A percentile compares a stretch with the other conserved stretches of the same genome.
These are phyloP conservation scores for Cryphonectria japonica DNA, from an alignment of 2,329 filamentous ascomycete genomes.

Conservation along the genomic window DNA sequence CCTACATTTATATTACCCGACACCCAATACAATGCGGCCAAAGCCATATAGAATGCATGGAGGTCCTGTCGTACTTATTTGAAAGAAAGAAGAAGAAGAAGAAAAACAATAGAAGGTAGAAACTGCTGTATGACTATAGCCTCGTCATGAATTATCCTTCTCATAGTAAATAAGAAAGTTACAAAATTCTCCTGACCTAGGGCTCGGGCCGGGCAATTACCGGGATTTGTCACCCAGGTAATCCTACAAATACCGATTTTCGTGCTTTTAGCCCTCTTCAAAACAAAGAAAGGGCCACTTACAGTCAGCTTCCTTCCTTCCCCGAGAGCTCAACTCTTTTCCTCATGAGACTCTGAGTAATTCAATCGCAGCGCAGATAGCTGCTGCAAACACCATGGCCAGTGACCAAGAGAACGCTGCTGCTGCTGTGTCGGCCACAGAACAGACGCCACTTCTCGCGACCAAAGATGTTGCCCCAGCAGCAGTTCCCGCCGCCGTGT, in stretches of 20 bases:
- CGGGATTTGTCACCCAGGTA: background rate
- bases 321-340: background rate
- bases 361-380: background rate
- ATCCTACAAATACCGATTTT: background rate
- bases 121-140: background rate
- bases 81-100: no score
- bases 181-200: background rate
- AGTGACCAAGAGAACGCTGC: background rate
- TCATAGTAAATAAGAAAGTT: no score
- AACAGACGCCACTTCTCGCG: conserved; percentile 40
- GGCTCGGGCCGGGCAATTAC: background rate
- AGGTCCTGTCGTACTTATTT: no score
- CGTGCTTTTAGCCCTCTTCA: background rate
- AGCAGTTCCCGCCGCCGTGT: conserved; percentile 26
- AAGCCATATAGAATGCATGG: background rate
- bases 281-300: background rate
- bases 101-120: no score
- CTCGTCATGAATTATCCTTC: background rate
- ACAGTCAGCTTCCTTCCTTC: background rate
- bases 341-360: background rate
- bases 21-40: no score
- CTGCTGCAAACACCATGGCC: conserved; percentile 1
- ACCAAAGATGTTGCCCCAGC: conserved; percentile 29
- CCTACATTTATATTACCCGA: no score
- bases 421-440: conserved; percentile 28